Evolutionary conservation across 768 basidiomycete species (phyloP), one percentile per base, ranked within the genome.

Genomic region (Terana coerulea): DNA sequence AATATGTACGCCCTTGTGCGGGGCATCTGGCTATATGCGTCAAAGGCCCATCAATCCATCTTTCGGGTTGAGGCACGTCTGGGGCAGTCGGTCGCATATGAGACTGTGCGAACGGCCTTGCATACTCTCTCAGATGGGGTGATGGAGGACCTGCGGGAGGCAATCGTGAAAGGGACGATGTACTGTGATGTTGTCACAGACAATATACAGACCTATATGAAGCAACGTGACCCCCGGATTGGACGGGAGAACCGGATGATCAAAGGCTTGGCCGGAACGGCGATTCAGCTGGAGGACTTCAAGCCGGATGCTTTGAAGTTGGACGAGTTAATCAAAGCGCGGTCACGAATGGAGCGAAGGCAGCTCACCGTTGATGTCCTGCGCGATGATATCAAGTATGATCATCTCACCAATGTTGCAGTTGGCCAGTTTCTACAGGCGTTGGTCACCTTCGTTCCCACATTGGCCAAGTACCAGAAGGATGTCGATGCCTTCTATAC

Each of bases 261-360:
- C 12, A 61, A 56, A 24, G 58, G 58, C 10, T 56, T 54, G 26
- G 55, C 57, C 5, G 55, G 52, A 24, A 59, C 49, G 3, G 42
- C 40, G 3, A 45, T 59, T 19, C 29, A 51, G 22, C 37, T 56
- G 36, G 33, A 47, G 28, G 55, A 48, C 15, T 51, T 45, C 44
- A 17, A 42, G 3, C 37, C 42, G 3, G 43, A 21, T 1, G 58
- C 55, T 6, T 47, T 53, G n/a, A 40, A 51, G 19, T 22, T 59
- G 24, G 3, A 44, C 21, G 35, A 36, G n/a, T 29, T 51, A n/a
- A n/a, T 46, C 25, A 30, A 29, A 35, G 14, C 29, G 6, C 44
- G 33, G 17, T 28, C 36, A 26, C 33, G 26, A n/a, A 15, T 37
- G 29, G 49, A 48, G 21, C 25, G 57, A 6, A 30, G 34, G 15